Conservation (phyloP, 2,329 filamentous ascomycete species). For the Juglanconis juglandina region DNA sequence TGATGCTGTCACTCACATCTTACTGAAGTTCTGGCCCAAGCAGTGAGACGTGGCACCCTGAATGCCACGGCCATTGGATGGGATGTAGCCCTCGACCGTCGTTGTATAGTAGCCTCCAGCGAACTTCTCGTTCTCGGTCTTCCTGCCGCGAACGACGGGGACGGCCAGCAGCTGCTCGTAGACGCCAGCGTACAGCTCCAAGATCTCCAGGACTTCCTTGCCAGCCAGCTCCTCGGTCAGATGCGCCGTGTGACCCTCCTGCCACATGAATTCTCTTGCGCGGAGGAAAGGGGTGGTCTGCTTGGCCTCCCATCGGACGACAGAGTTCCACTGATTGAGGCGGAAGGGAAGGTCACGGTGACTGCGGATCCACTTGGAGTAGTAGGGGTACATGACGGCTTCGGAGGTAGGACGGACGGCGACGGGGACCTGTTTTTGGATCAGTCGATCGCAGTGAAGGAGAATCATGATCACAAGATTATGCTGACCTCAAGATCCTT, state of each 20-base stretch:
- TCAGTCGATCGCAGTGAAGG: background rate
- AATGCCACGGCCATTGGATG: constrained; percentile 90
- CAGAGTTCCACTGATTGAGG: constrained; percentile 97
- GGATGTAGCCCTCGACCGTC: constrained; percentile 95
- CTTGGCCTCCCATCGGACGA: constrained; percentile 94
- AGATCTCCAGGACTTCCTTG: constrained; percentile 85
- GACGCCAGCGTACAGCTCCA: constrained; percentile 86
- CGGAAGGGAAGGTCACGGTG: constrained; percentile 92
- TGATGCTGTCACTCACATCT: background rate
- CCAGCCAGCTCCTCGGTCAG: constrained; percentile 77
- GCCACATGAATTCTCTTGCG: constrained; percentile 95
- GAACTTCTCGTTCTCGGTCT: constrained; percentile 98
- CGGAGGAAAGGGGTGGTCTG: constrained; percentile 83
- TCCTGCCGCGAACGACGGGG: constrained; percentile 86
- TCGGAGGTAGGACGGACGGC: constrained; percentile 67
- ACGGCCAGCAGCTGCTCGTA: constrained; percentile 94
- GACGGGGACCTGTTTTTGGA: constrained; percentile 49
- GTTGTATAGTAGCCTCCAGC: constrained; percentile 95
- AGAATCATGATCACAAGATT: background rate
- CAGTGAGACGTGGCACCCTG: constrained; percentile 94
- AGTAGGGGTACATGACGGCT: constrained; percentile 93
- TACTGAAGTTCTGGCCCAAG: constrained; percentile 10
- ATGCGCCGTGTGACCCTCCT: constrained; percentile 91
- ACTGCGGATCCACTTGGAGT: constrained; percentile 93
- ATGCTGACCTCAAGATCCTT: constrained; percentile 70